Percentiles rank a stretch among this genome's conserved stretches.
Conservation (phyloP, 495 filamentous ascomycete genomes). For the Lophium mytilinum region DNA sequence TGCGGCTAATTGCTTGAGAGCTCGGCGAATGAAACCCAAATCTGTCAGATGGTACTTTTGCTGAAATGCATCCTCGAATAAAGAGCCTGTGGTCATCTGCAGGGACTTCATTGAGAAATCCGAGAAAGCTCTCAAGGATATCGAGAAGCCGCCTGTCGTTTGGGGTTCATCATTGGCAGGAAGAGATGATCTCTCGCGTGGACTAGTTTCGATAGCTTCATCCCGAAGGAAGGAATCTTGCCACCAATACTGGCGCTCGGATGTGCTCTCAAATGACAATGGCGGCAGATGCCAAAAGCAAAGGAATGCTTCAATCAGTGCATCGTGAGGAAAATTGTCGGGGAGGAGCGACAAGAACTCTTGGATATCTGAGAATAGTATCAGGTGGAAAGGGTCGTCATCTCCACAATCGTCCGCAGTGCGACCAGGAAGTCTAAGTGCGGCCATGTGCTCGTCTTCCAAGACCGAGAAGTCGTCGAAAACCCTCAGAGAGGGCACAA, state of each 20-base stretch:
- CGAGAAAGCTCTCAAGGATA: neutral
- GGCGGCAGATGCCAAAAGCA: conserved; percentile 64
- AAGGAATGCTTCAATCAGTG: conserved; percentile 58
- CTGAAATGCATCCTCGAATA: conserved; percentile 9
- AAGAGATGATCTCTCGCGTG: too few species aligned
- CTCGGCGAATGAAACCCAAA: conserved; percentile 42
- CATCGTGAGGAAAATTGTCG: conserved; percentile 15
- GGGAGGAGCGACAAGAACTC: conserved; percentile 43
- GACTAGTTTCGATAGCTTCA: neutral
- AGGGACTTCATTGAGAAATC: conserved; percentile 12
- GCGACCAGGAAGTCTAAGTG: conserved; percentile 55
- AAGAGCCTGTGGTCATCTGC: conserved; percentile 18
- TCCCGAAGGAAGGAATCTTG: conserved; percentile 12
- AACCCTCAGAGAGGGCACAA: neutral
- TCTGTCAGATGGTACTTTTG: conserved; percentile 24
- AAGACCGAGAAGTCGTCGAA: conserved; percentile 52
- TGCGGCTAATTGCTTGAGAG: conserved; percentile 50
- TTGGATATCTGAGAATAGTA: conserved; percentile 70
- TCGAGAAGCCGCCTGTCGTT: neutral
- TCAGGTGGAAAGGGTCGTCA: conserved; percentile 70
- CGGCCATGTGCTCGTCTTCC: conserved; percentile 45
- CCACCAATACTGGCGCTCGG: neutral
- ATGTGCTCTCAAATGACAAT: conserved; percentile 9
- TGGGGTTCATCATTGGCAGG: neutral
- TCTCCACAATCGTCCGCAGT: conserved; percentile 55